These are phyloP conservation scores for Metschnikowia anglica DNA, from an alignment of 805 yeast species.

Conservation along the genomic window DNA sequence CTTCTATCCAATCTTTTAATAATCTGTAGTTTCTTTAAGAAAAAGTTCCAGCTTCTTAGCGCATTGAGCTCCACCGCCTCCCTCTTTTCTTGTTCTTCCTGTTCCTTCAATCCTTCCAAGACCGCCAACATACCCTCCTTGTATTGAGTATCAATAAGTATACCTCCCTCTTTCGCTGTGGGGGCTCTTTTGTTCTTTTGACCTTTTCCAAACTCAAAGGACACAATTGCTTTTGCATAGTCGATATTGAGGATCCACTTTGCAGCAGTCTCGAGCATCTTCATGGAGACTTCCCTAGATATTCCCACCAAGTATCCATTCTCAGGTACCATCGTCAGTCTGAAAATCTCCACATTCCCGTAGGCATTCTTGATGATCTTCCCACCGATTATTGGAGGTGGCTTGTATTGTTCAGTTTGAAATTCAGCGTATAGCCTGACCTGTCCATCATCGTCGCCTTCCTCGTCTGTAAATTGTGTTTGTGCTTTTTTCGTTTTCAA, in stretches of 20 bases:
- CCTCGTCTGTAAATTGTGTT: slow-evolving; percentile 34
- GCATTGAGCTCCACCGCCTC: slow-evolving; percentile 48
- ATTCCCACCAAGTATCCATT: slow-evolving; percentile 61
- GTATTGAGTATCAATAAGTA: slow-evolving; percentile 65
- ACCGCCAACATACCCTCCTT: slow-evolving; percentile 59
- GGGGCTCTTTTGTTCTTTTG: slow-evolving; percentile 40
- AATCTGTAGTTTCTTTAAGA: slow-evolving; percentile 51
- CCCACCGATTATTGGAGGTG: slow-evolving; percentile 68
- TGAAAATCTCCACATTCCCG: slow-evolving; percentile 82
- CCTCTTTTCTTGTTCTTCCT: slow-evolving; percentile 47
- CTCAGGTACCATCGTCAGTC: slow-evolving; percentile 76
- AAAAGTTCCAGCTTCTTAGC: slow-evolving; percentile 52
- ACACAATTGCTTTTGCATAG: slow-evolving; percentile 83
- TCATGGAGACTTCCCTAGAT: slow-evolving; percentile 31
- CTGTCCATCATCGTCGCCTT: slow-evolving; percentile 50
- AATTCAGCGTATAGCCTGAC: slow-evolving; percentile 68
- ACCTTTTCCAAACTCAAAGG: slow-evolving; percentile 63
- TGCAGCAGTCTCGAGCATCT: slow-evolving; percentile 68
- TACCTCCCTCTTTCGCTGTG: slow-evolving; percentile 69
- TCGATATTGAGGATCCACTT: slow-evolving; percentile 60
- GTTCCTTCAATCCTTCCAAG: slow-evolving; percentile 47
- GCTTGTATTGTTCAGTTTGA: slow-evolving; percentile 70
- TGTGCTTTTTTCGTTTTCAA: slow-evolving; percentile 34
- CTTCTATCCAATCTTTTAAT: slow-evolving; percentile 43
- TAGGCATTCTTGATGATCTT: slow-evolving; percentile 69